Evolutionary conservation across 805 yeast species (phyloP), one percentile per base, ranked within the genome.

Genomic region (Geotrichum ghanense): DNA sequence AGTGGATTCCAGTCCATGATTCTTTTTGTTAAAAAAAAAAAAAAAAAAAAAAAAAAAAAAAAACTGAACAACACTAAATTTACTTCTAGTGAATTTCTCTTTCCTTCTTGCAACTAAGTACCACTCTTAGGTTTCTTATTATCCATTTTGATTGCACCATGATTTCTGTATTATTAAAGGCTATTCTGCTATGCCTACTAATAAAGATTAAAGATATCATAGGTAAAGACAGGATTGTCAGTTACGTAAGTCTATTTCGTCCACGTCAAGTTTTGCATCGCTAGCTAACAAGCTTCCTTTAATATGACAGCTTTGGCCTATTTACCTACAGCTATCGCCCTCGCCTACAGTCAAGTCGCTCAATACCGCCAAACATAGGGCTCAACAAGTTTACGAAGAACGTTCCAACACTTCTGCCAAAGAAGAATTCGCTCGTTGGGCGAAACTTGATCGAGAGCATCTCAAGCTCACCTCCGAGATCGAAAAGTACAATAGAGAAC

Each of bases 361-460:
- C 22, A 56, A 60, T 14, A 48, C 51, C 2, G 56, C 68, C 45
- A 68, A 72, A 46, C 53, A 58, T 6, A 74, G 82, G 51, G 74
- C 79, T 44, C 59, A 62, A 14, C 61, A 65, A 17, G 58, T 78
- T 20, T 69, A 74, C 53, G 69, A 66, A 12, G 76, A 79, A 54
- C 74, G 87, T 50, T 68, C 76, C 24, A 51, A 70, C 2, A 75
- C 88, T 7, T 76, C 86, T 47, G 90, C 97, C 1, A 96, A 90
- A 63, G 97, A 92, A 61, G 80, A 92, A 57, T 92, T 90, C 62
- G 96, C 97, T 23, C 81, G 76, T 57, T 92, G 97, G 97, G 94
- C 97, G 1, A 87, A 87, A 61, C 70, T 89, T 51, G 89, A 87
- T 57, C 74, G 98, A 43, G 74, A 72, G 54, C 66, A 73, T 48